Conservation (phyloP, 768 basidiomycete genomes). For the Ramaria rubella region DNA sequence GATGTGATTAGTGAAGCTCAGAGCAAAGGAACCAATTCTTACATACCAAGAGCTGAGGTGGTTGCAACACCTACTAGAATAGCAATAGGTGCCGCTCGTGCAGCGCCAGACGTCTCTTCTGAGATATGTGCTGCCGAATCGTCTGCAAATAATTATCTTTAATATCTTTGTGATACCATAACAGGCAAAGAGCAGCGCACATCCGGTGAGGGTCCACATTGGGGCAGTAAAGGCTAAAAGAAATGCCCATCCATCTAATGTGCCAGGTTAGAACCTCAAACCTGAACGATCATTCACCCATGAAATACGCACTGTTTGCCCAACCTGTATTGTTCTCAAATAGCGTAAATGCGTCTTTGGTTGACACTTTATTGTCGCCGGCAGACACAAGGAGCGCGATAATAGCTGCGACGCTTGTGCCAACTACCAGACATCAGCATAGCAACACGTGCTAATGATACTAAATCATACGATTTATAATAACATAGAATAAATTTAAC, state of each 20-base stretch:
- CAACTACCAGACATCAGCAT: slow-evolving; percentile 34
- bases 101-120: slow-evolving; percentile 63
- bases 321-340: slow-evolving; percentile 71
- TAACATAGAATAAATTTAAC: slow-evolving; percentile 62
- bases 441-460: neutral
- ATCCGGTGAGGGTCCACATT: slow-evolving; percentile 78
- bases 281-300: slow-evolving; percentile 15
- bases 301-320: slow-evolving; percentile 40
- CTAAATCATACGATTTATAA: slow-evolving; percentile 49
- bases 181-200: slow-evolving; percentile 31
- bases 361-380: slow-evolving; percentile 52
- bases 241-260: slow-evolving; percentile 64
- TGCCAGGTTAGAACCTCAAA: neutral
- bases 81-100: slow-evolving; percentile 58
- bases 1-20: neutral
- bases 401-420: slow-evolving; percentile 59
- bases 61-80: slow-evolving; percentile 57
- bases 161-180: neutral
- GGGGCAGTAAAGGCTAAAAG: slow-evolving; percentile 65
- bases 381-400: slow-evolving; percentile 52
- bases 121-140: slow-evolving; percentile 73
- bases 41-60: slow-evolving; percentile 40
- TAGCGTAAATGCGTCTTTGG: slow-evolving; percentile 58
- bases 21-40: neutral
- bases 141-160: slow-evolving; percentile 32